A percentile compares a stretch with the other conserved stretches of the same genome.
Conservation (phyloP, 2,329 filamentous ascomycete genomes). For the Epichloe hybrida region DNA sequence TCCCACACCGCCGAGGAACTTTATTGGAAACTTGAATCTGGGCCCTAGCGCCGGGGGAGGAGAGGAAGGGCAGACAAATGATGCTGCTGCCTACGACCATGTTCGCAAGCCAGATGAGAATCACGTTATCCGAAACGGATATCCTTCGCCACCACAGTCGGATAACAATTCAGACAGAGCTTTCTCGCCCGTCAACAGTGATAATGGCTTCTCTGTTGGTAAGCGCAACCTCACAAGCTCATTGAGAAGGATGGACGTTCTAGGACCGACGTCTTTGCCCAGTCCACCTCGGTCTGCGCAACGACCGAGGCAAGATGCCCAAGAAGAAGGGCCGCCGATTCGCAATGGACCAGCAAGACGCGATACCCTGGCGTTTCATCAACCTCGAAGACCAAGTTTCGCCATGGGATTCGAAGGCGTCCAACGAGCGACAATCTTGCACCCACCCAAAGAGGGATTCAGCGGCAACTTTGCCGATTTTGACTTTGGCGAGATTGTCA, state of each 20-base stretch:
- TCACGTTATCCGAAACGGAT: slow-evolving; percentile 9
- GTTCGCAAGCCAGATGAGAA: not conserved
- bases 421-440: slow-evolving; percentile 9
- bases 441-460: slow-evolving; percentile 19
- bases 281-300: slow-evolving; percentile 28
- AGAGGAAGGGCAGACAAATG: not conserved
- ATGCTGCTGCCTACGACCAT: not conserved
- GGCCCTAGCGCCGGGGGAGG: slow-evolving; percentile 11
- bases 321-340: slow-evolving; percentile 27
- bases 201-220: slow-evolving; percentile 9
- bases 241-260: slow-evolving; percentile 14
- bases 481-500: slow-evolving; percentile 22
- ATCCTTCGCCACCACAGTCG: slow-evolving; percentile 26
- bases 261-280: slow-evolving; percentile 18
- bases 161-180: slow-evolving; percentile 14
- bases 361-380: slow-evolving; percentile 34
- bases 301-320: slow-evolving; percentile 27
- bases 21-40: slow-evolving; percentile 28
- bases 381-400: slow-evolving; percentile 32
- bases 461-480: slow-evolving; percentile 25
- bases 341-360: slow-evolving; percentile 35
- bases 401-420: slow-evolving; percentile 24
- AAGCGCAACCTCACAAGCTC: slow-evolving; percentile 13
- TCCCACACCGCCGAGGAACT: slow-evolving; percentile 18
- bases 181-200: slow-evolving; percentile 9